These are phyloP conservation scores for Nakaseomyces kungkrabaensis DNA, from an alignment of 1,139 yeast species.

Conservation along the genomic window DNA sequence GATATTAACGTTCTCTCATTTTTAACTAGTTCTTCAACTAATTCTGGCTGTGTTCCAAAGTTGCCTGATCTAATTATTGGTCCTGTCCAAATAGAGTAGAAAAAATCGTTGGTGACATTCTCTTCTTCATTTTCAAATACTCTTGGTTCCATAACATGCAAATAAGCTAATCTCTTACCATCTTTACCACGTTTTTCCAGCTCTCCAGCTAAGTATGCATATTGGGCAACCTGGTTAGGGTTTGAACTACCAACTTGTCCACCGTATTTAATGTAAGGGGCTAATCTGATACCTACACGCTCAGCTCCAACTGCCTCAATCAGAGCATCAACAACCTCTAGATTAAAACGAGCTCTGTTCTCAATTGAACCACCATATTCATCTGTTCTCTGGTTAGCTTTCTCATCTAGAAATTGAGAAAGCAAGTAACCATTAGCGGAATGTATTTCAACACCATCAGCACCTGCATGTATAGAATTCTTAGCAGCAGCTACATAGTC, in stretches of 20 bases:
- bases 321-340: conserved; percentile 29
- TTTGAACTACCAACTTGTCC: conserved; percentile 29
- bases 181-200: conserved; percentile 25
- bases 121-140: conserved; percentile 14
- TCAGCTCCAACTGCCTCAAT: conserved; percentile 23
- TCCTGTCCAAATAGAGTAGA: conserved; percentile 33
- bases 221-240: conserved; percentile 22
- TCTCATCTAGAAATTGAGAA: conserved; percentile 33
- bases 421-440: conserved; percentile 30
- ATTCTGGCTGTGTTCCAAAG: conserved; percentile 19
- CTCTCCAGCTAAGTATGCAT: conserved; percentile 26
- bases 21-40: conserved; percentile 21
- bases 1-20: conserved; percentile 36
- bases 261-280: conserved; percentile 30
- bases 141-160: conserved; percentile 40
- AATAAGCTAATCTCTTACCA: conserved; percentile 36
- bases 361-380: conserved; percentile 36
- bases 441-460: conserved; percentile 35
- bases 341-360: conserved; percentile 29
- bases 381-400: conserved; percentile 33
- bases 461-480: conserved; percentile 30
- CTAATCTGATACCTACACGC: conserved; percentile 28
- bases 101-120: conserved; percentile 19
- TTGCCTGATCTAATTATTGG: conserved; percentile 34
- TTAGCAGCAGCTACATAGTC: conserved; percentile 22